Percentiles rank a stretch among this genome's conserved stretches.
phyloP scores from a whole-genome alignment of 2,329 filamentous ascomycete species.

The Clonostachys rosea region DNA sequence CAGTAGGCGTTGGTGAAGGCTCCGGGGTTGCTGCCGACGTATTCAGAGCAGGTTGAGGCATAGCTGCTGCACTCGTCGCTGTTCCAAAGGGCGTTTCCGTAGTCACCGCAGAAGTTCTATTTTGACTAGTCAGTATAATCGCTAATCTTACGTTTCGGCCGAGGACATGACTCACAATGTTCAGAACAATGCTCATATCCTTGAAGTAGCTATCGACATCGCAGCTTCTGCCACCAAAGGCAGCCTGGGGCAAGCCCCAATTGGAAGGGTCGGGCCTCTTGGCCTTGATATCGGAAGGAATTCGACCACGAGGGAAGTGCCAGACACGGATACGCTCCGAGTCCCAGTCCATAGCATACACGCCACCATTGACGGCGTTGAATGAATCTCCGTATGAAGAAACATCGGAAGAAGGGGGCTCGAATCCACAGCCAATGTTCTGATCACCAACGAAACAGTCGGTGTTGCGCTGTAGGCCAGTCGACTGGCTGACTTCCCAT shows the following conservation, averaged over 20 bases:
- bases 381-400: constrained; percentile 58
- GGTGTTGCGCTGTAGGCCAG: constrained; percentile 15
- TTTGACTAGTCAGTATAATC: background rate
- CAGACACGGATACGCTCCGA: constrained; percentile 64
- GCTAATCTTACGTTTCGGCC: background rate
- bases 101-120: constrained; percentile 71
- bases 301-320: constrained; percentile 64
- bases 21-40: constrained; percentile 36
- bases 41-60: constrained; percentile 39
- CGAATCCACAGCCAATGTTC: constrained; percentile 41
- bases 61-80: constrained; percentile 28
- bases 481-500: constrained; percentile 10
- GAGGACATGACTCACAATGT: constrained; percentile 42
- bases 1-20: constrained; percentile 38
- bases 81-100: constrained; percentile 50
- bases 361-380: constrained; percentile 61
- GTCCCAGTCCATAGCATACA: constrained; percentile 71
- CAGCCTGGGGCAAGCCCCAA: constrained; percentile 67
- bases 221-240: constrained; percentile 62
- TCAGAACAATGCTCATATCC: constrained; percentile 67
- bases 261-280: constrained; percentile 54
- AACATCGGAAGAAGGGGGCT: constrained; percentile 30
- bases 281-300: constrained; percentile 61
- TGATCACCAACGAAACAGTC: constrained; percentile 29
- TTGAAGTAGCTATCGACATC: constrained; percentile 62